A percentile compares a stretch with the other conserved stretches of the same genome.
phyloP scores from a whole-genome alignment of 2,329 filamentous ascomycete genomes.

The Sclerotinia nivalis region DNA sequence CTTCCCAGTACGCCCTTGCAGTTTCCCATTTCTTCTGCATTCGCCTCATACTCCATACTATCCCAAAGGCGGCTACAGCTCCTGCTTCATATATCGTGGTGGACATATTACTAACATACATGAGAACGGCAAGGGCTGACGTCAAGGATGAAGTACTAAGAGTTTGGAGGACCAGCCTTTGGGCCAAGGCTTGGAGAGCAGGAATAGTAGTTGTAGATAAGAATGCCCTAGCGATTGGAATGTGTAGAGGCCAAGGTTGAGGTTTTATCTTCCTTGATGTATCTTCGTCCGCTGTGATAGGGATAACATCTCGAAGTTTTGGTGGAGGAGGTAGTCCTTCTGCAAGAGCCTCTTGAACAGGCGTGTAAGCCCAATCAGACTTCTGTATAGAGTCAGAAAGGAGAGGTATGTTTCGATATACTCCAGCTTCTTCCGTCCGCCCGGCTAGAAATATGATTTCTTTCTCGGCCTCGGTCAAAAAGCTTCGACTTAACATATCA shows the following conservation, averaged over 20 bases:
- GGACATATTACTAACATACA: slow-evolving; percentile 57
- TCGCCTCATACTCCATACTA: slow-evolving; percentile 58
- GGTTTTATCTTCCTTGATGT: slow-evolving; percentile 24
- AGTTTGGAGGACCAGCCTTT: slow-evolving; percentile 73
- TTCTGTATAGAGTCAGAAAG: neutral
- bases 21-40: slow-evolving; percentile 65
- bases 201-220: slow-evolving; percentile 68
- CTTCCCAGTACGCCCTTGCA: slow-evolving; percentile 62
- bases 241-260: slow-evolving; percentile 69
- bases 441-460: slow-evolving; percentile 82
- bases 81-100: slow-evolving; percentile 61
- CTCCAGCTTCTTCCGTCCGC: slow-evolving; percentile 66
- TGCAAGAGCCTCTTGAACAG: slow-evolving; percentile 14
- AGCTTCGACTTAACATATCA: slow-evolving; percentile 74
- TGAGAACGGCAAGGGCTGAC: slow-evolving; percentile 53
- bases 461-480: slow-evolving; percentile 76
- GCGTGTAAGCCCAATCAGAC: slow-evolving; percentile 37
- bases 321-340: slow-evolving; percentile 29
- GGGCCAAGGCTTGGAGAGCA: slow-evolving; percentile 69
- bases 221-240: slow-evolving; percentile 67
- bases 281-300: slow-evolving; percentile 31
- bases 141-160: slow-evolving; percentile 66
- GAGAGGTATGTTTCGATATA: slow-evolving; percentile 36
- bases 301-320: slow-evolving; percentile 31
- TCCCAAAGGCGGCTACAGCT: slow-evolving; percentile 60